Evolutionary conservation across 768 basidiomycete genomes (phyloP).

Genomic region (Collybia mongolica): DNA sequence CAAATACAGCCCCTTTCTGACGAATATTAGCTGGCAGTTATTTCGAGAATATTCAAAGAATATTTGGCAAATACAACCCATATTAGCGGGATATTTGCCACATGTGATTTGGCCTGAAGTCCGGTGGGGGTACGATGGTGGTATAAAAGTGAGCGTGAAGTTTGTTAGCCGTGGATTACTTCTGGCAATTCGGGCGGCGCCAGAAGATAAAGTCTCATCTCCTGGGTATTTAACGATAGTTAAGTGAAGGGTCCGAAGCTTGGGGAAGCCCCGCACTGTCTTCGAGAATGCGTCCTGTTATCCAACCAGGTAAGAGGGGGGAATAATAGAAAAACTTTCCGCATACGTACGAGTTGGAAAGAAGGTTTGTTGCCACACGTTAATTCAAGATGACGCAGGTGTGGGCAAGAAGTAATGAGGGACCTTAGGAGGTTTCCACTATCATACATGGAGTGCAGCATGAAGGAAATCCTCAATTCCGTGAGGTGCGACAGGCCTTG

Average conservation of each 20-base stretch:
- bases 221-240: constrained; percentile 68
- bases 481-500: constrained; percentile 52
- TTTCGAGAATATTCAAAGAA: too few relatives aligned
- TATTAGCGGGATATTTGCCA: too few relatives aligned
- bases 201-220: constrained; percentile 56
- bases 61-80: too few relatives aligned
- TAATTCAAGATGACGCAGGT: constrained; percentile 60
- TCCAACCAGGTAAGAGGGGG: neutral
- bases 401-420: constrained; percentile 64
- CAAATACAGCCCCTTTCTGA: too few relatives aligned
- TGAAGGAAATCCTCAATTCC: constrained; percentile 63
- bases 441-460: constrained; percentile 73
- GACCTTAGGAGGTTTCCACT: constrained; percentile 68
- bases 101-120: too few relatives aligned
- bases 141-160: constrained; percentile 68
- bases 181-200: constrained; percentile 62
- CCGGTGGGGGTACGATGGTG: constrained; percentile 49
- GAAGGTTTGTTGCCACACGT: constrained; percentile 69
- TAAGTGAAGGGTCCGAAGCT: constrained; percentile 59
- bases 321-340: neutral
- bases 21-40: too few relatives aligned
- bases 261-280: constrained; percentile 57
- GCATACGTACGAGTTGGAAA: constrained; percentile 59
- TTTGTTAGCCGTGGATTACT: constrained; percentile 63
- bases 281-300: constrained; percentile 62